These are phyloP conservation scores for Cercis canadensis DNA, from an alignment of 306 rosid species.

Conservation along the genomic window DNA sequence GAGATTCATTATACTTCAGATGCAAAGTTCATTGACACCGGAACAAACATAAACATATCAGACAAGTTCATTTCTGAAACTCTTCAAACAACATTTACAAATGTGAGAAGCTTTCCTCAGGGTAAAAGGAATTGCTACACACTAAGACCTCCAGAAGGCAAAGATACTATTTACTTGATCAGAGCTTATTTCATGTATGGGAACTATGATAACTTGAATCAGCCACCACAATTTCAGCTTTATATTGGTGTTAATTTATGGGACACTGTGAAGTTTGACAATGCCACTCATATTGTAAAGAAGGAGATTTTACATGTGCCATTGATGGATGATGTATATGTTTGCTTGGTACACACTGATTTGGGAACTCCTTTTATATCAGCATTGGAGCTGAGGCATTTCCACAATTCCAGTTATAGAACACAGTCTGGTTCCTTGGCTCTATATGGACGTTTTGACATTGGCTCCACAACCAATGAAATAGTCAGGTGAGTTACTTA, in stretches of 20 bases:
- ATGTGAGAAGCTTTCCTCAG: slow-evolving; percentile 54
- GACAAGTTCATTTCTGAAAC: background rate
- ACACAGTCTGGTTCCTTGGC: slow-evolving; percentile 27
- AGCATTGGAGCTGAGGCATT: slow-evolving; percentile 54
- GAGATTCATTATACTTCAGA: slow-evolving; percentile 39
- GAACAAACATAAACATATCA: slow-evolving; percentile 16
- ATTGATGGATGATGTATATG: slow-evolving; percentile 34
- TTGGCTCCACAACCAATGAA: slow-evolving; percentile 40
- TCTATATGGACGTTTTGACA: slow-evolving; percentile 33
- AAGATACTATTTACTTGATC: slow-evolving; percentile 42
- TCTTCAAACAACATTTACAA: background rate
- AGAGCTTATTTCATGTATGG: slow-evolving; percentile 51
- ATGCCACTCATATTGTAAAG: background rate
- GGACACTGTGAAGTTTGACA: slow-evolving; percentile 31
- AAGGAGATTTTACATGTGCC: slow-evolving; percentile 50
- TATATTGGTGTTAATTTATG: slow-evolving; percentile 46
- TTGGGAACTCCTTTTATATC: slow-evolving; percentile 65
- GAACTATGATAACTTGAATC: slow-evolving; percentile 41
- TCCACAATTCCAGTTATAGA: slow-evolving; percentile 33
- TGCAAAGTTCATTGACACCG: slow-evolving; percentile 18
- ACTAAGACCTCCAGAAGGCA: slow-evolving; percentile 27
- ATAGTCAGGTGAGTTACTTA: slow-evolving; percentile 50
- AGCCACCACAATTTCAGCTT: slow-evolving; percentile 42
- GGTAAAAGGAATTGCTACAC: slow-evolving; percentile 54
- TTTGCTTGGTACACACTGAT: slow-evolving; percentile 51